Conservation (phyloP, 192 early-diverging fungal genomes). For the Coemansia sp. region DNA sequence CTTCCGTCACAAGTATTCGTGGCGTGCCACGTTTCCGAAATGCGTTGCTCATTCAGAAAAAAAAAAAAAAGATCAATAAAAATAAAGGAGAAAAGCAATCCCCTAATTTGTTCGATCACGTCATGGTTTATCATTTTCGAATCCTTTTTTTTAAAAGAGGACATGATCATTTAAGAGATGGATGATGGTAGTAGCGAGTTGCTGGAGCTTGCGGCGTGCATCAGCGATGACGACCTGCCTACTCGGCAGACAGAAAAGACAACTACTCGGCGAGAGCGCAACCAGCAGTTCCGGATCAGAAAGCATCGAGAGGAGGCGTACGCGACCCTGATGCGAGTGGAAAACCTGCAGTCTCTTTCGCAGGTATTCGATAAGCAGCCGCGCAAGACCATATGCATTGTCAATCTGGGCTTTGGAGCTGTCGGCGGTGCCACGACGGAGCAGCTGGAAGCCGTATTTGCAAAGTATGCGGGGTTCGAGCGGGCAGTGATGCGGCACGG, state of each 20-base stretch:
- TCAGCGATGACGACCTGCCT: no score
- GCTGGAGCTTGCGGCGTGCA: no score
- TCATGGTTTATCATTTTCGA: no score
- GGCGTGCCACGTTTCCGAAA: constrained; percentile 15
- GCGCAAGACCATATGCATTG: constrained; percentile 25
- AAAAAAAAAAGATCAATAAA: no score
- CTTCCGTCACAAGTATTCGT: constrained; percentile 14
- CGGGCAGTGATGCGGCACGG: constrained; percentile 36
- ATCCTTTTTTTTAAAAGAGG: no score
- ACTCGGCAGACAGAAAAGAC: neutral
- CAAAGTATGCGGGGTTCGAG: constrained; percentile 24
- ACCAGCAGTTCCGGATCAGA: constrained; percentile 1
- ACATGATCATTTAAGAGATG: no score
- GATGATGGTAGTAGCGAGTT: no score
- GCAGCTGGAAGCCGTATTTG: constrained; percentile 32
- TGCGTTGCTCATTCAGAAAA: neutral
- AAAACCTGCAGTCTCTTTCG: neutral
- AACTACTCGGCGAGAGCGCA: constrained; percentile 12
- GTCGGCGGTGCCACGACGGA: constrained; percentile 29
- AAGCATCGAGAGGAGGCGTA: constrained; percentile 18
- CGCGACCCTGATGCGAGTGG: constrained; percentile 12
- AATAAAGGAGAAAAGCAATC: no score
- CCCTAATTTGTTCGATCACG: no score
- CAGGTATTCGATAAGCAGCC: constrained; percentile 13
- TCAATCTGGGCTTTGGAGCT: constrained; percentile 31